Base-by-base conservation (phyloP, 305 asterid species). In the Solanum hybrid region DNA sequence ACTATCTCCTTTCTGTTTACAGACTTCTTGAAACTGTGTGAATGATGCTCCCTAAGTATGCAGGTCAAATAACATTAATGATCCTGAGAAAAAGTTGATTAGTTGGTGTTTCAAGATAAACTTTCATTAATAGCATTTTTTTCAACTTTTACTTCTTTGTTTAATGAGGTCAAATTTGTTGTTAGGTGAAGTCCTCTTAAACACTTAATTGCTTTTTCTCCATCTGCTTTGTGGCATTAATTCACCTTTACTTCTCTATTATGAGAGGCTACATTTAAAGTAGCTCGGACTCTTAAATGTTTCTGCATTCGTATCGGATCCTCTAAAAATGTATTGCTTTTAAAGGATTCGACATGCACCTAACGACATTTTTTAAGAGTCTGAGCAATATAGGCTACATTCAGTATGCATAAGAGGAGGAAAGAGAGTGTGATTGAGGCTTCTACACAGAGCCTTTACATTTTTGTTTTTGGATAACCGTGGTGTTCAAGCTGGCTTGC, bases 141-240 rank as follows among this genome's bases (percentile, higher is more conserved):
- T 46, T n/a, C 74, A 3, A 16, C 29, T 26, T 84, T 84, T 84
- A 18, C 74, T 46, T 46, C 5, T 84, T 37, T 84, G 75, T 46
- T 84, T 51, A 84, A 51, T 84, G 87, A 84, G 40, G 87, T 51
- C 87, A 84, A 84, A 84, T 84, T 46, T 46, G 87, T 84, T 84
- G 87, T 84, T 31, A 84, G 87, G 74, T 84, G 29, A n/a, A 29
- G 20, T 82, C 22, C 40, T 18, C 74, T 84, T 51, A 18, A 46
- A 29, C 29, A 29, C 40, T 84, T 84, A 42, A 20, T 8, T 28
- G 26, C 71, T 82, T 33, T 31, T 33, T 33, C 34, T 33, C 34
- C 1, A 51, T 46, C 12, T 84, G 87, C 1, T 51, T 84, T 84
- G 1, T 84, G 39, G 20, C 42, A 84, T 46, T 84, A 84, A 29